Evolutionary conservation across 2,329 filamentous ascomycete species (phyloP).

Genomic region (Davidsoniella virescens): DNA sequence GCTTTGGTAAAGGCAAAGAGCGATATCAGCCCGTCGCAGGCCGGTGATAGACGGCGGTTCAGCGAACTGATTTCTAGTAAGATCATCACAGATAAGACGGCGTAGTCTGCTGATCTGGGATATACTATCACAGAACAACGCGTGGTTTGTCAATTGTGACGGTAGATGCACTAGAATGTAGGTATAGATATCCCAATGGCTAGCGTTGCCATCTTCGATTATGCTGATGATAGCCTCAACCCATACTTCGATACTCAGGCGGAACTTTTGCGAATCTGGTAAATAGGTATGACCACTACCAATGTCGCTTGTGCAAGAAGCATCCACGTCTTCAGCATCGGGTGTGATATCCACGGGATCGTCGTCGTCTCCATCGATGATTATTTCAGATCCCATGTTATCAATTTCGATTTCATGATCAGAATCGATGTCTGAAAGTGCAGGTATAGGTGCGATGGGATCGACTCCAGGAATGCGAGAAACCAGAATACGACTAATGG

Average conservation of each 20-base stretch:
- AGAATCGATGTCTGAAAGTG: constrained; percentile 11
- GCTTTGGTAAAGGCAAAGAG: constrained; percentile 73
- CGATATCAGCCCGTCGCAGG: constrained; percentile 73
- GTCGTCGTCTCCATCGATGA: constrained; percentile 12
- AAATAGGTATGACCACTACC: neutral
- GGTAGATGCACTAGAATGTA: constrained; percentile 76
- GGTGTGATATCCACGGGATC: constrained; percentile 13
- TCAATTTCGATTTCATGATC: constrained; percentile 6
- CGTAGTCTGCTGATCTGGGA: constrained; percentile 62
- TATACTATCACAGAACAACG: constrained; percentile 60
- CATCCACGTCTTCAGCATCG: constrained; percentile 17
- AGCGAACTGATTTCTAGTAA: constrained; percentile 59
- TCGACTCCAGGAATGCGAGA: constrained; percentile 22
- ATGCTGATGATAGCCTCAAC: constrained; percentile 50
- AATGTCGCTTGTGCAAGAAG: neutral
- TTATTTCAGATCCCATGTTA: constrained; percentile 6
- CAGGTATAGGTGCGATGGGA: neutral
- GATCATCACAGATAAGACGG: constrained; percentile 63
- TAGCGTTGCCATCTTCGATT: constrained; percentile 2
- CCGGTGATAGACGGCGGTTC: constrained; percentile 69
- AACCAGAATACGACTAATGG: constrained; percentile 35
- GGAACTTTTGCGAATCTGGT: constrained; percentile 18
- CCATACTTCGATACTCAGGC: constrained; percentile 50
- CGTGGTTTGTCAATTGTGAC: constrained; percentile 77
- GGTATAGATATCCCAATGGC: constrained; percentile 85